phyloP scores from a whole-genome alignment of 768 basidiomycete species.

The button mushroom (Agaricus bisporus) region DNA sequence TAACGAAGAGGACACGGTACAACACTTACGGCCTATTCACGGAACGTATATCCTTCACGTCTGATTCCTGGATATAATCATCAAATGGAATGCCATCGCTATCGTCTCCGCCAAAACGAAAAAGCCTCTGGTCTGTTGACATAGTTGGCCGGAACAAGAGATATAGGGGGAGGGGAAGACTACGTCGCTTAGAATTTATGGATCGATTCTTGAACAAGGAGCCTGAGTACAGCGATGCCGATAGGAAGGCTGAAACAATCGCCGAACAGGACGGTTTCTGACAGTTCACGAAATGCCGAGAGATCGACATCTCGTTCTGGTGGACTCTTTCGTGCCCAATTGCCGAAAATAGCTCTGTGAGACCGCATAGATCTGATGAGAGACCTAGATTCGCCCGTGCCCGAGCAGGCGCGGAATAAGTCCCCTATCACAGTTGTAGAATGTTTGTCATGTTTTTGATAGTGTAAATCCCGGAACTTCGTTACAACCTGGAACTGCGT shows the following conservation, averaged over 20 bases:
- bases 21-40: constrained; percentile 6
- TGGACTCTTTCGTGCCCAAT: neutral
- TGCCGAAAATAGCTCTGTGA: constrained; percentile 2
- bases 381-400: neutral
- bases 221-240: neutral
- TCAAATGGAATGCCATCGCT: constrained; percentile 15
- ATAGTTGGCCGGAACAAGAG: neutral
- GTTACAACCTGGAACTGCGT: neutral
- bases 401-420: neutral
- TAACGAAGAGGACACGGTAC: too few species aligned
- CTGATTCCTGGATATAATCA: constrained; percentile 8
- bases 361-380: too few species aligned
- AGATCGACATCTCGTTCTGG: constrained; percentile 10
- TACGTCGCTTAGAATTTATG: constrained; percentile 4
- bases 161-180: neutral
- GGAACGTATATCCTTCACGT: constrained; percentile 1
- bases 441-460: too few species aligned
- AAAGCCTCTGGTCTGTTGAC: constrained; percentile 3
- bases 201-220: constrained; percentile 8
- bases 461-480: neutral
- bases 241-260: constrained; percentile 8
- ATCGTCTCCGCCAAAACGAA: constrained; percentile 15
- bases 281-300: constrained; percentile 11
- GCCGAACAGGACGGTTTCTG: constrained; percentile 10
- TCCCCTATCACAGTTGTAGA: too few species aligned